Evolutionary conservation across 371 early-diverging fungal genomes (phyloP).

Genomic region (Lichtheimia hyalospora): DNA sequence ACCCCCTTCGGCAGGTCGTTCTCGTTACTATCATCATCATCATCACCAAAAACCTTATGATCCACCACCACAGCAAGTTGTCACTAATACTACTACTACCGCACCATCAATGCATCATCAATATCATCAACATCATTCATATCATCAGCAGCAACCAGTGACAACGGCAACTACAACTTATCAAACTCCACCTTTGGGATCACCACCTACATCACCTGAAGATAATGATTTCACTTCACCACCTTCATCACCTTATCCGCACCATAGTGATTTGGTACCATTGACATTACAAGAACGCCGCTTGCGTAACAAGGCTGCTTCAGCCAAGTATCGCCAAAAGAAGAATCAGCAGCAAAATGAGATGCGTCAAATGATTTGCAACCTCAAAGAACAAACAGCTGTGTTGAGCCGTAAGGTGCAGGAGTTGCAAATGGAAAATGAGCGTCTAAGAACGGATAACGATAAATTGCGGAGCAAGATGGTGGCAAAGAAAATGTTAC

Average conservation of each 20-base stretch:
- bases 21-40: slow-evolving; percentile 17
- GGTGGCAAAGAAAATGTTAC: slow-evolving; percentile 61
- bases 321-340: slow-evolving; percentile 66
- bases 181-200: slow-evolving; percentile 16
- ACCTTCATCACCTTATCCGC: slow-evolving; percentile 23
- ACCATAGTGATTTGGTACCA: slow-evolving; percentile 15
- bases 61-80: too few species aligned
- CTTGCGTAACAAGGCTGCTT: slow-evolving; percentile 62
- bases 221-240: slow-evolving; percentile 24
- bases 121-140: slow-evolving; percentile 9
- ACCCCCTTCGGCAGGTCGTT: slow-evolving; percentile 18
- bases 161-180: background rate
- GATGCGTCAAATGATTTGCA: slow-evolving; percentile 53
- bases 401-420: slow-evolving; percentile 51
- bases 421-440: slow-evolving; percentile 54
- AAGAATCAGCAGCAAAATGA: slow-evolving; percentile 63
- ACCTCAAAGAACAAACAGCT: slow-evolving; percentile 54
- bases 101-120: too few species aligned
- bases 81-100: too few species aligned
- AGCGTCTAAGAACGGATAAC: slow-evolving; percentile 41
- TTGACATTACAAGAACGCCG: slow-evolving; percentile 56
- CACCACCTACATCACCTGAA: slow-evolving; percentile 41
- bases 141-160: slow-evolving; percentile 7
- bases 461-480: slow-evolving; percentile 59
- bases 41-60: too few species aligned